Percentiles rank a stretch among this genome's conserved stretches.
These are phyloP conservation scores for Suillus lakei DNA, from an alignment of 768 basidiomycete species.

Conservation along the genomic window DNA sequence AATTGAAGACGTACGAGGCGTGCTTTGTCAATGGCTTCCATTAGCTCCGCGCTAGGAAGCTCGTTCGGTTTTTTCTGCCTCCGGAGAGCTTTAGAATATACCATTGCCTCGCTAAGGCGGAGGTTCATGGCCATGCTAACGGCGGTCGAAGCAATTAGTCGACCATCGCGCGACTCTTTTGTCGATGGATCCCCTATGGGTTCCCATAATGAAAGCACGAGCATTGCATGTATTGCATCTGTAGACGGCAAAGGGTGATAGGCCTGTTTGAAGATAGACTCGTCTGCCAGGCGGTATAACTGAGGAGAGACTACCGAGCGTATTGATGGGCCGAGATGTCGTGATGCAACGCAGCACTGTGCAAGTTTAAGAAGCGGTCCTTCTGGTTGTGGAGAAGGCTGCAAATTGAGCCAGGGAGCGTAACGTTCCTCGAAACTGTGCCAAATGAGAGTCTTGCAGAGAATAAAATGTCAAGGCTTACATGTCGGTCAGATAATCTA, in stretches of 20 bases:
- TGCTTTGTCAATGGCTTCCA: conserved; percentile 40
- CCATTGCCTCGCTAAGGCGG: conserved; percentile 42
- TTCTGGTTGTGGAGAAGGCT: conserved; percentile 34
- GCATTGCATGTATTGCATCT: conserved; percentile 46
- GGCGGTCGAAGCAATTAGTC: conserved; percentile 45
- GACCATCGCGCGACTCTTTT: conserved; percentile 41
- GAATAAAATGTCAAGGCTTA: conserved; percentile 21
- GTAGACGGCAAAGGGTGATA: conserved; percentile 47
- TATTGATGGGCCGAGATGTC: conserved; percentile 44
- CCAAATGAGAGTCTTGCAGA: background rate
- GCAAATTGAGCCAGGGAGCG: conserved; percentile 48
- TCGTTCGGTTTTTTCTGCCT: conserved; percentile 32
- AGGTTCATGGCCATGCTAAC: conserved; percentile 53
- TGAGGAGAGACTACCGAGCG: conserved; percentile 42
- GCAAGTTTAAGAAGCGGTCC: conserved; percentile 46
- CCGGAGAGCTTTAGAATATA: conserved; percentile 35
- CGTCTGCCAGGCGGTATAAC: conserved; percentile 46
- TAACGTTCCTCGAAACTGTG: conserved; percentile 48
- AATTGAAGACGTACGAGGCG: conserved; percentile 38
- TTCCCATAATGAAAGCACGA: conserved; percentile 49
- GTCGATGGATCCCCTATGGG: conserved; percentile 40
- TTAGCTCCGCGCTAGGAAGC: conserved; percentile 31
- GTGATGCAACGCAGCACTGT: conserved; percentile 50
- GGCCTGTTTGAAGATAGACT: conserved; percentile 42
- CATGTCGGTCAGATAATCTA: conserved; percentile 44